Conservation (phyloP, 768 basidiomycete species). For the Trametes coccinea region DNA sequence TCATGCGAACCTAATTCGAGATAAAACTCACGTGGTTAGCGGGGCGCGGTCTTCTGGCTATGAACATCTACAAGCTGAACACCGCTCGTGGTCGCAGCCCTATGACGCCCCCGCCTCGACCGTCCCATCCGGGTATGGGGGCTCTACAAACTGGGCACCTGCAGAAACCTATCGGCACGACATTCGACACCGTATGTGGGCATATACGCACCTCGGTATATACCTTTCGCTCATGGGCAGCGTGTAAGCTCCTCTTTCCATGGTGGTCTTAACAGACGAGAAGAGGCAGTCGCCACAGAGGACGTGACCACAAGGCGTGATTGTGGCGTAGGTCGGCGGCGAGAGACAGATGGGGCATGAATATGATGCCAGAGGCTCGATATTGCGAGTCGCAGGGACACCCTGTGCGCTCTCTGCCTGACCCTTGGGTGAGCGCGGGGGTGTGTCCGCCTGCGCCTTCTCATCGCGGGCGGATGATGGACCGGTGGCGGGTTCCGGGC, state of each 20-base stretch:
- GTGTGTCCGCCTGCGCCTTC: too few species aligned
- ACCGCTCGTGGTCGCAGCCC: constrained; percentile 28
- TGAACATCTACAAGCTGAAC: constrained; percentile 17
- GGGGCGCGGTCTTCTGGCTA: not conserved
- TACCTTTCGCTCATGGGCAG: constrained; percentile 23
- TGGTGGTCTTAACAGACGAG: constrained; percentile 63
- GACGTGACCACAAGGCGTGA: constrained; percentile 81
- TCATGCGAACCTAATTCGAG: too few species aligned
- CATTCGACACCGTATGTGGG: not conserved
- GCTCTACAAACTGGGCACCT: constrained; percentile 34
- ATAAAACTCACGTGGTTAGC: too few species aligned
- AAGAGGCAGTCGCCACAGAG: constrained; percentile 79
- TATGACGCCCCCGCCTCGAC: constrained; percentile 31
- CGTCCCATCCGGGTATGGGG: constrained; percentile 32
- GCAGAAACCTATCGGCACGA: not conserved
- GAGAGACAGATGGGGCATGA: constrained; percentile 81
- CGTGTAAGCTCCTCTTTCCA: constrained; percentile 43
- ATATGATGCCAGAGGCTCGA: constrained; percentile 54
- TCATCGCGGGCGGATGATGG: too few species aligned
- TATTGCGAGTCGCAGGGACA: constrained; percentile 12
- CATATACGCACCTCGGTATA: constrained; percentile 22
- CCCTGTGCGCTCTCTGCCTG: too few species aligned
- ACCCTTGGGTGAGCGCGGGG: too few species aligned
- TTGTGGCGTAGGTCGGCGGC: constrained; percentile 69
- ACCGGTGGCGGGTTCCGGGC: too few species aligned